phyloP scores from a whole-genome alignment of 306 rosid species.

The Hylodesmum podocarpum region DNA sequence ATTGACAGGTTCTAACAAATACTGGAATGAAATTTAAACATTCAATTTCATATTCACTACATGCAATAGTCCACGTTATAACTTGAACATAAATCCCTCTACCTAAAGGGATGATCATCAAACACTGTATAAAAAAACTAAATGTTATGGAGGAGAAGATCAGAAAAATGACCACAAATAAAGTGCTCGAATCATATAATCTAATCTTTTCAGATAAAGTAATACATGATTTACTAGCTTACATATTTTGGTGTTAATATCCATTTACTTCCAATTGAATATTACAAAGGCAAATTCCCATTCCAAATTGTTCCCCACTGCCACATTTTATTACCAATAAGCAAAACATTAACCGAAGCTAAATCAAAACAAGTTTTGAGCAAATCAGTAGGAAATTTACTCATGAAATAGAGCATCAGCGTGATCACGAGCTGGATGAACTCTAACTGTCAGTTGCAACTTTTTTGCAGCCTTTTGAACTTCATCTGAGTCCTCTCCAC shows the following conservation, averaged over 20 bases:
- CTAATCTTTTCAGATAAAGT: not conserved
- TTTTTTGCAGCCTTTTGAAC: conserved; percentile 64
- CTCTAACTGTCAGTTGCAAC: conserved; percentile 63
- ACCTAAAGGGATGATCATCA: not conserved
- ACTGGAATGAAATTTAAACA: too few species aligned
- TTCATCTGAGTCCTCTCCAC: conserved; percentile 85
- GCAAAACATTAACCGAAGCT: not conserved
- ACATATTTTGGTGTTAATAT: not conserved
- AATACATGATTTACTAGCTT: not conserved
- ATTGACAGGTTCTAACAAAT: conserved; percentile 3
- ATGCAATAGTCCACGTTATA: not conserved
- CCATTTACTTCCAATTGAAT: conserved; percentile 10
- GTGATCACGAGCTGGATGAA: conserved; percentile 86
- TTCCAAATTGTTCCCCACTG: conserved; percentile 19
- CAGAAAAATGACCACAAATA: not conserved
- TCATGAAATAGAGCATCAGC: conserved; percentile 81
- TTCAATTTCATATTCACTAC: too few species aligned
- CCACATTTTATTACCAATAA: conserved; percentile 12
- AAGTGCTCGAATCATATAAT: not conserved
- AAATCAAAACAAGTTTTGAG: conserved; percentile 12
- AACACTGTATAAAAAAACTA: not conserved
- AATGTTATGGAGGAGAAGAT: not conserved
- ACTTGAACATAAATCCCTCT: not conserved
- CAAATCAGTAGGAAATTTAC: conserved; percentile 47
- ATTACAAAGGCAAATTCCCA: not conserved